phyloP scores from a whole-genome alignment of 23 red algal species.

The Chondrus crispus region DNA sequence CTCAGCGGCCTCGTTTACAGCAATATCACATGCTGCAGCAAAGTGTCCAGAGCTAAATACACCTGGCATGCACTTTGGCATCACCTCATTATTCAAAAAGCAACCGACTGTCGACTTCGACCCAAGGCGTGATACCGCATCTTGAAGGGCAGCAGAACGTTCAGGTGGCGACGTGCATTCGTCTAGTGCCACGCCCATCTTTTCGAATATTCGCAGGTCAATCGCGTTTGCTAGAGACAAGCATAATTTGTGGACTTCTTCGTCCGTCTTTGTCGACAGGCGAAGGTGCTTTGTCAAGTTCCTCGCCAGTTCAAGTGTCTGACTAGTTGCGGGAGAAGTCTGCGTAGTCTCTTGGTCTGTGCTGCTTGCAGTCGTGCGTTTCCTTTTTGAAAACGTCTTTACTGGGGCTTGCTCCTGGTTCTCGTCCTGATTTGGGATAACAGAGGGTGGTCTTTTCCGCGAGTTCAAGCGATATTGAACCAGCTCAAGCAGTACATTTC shows the following conservation, averaged over 20 bases:
- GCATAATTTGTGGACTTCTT: constrained; percentile 15
- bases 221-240: constrained; percentile 12
- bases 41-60: constrained; percentile 33
- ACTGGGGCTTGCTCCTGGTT: too few relatives aligned
- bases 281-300: too few relatives aligned
- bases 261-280: too few relatives aligned
- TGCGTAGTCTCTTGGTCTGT: not conserved
- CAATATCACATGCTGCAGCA: constrained; percentile 22
- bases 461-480: constrained; percentile 13
- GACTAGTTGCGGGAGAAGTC: too few relatives aligned
- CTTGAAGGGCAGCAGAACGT: not conserved
- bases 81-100: constrained; percentile 17
- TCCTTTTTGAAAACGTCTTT: constrained; percentile 31
- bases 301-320: too few relatives aligned
- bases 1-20: not conserved
- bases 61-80: constrained; percentile 41
- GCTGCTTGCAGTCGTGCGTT: not conserved
- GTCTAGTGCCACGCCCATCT: constrained; percentile 21
- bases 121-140: constrained; percentile 48
- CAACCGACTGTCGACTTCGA: constrained; percentile 27
- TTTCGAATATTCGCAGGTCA: constrained; percentile 55
- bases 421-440: not conserved
- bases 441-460: not conserved
- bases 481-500: not conserved
- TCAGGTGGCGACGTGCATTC: not conserved